Conservation (phyloP, 1,284 basidiomycete species). For the Sanghuangporus sanghuang region DNA sequence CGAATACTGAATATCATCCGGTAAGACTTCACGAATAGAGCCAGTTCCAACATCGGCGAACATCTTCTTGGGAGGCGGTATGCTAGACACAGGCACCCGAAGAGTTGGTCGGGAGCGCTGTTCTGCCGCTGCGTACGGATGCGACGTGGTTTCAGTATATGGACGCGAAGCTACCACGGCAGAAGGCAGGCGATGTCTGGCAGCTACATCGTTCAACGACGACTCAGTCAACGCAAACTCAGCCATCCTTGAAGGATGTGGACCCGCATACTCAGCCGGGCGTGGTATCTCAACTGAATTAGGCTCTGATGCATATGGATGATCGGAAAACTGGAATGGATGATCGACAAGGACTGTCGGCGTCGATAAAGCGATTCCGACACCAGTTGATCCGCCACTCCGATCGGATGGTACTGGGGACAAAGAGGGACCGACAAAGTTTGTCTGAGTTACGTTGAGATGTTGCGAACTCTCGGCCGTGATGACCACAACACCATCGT, state of each 20-base stretch:
- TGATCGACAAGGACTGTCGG: slow-evolving; percentile 35
- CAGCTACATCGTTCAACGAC: slow-evolving; percentile 33
- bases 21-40: slow-evolving; percentile 45
- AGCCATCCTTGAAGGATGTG: slow-evolving; percentile 32
- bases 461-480: neutral
- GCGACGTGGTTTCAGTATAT: slow-evolving; percentile 24
- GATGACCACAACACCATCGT: slow-evolving; percentile 12
- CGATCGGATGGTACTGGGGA: slow-evolving; percentile 28
- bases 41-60: slow-evolving; percentile 48
- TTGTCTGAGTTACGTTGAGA: neutral
- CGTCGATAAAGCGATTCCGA: slow-evolving; percentile 63
- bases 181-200: slow-evolving; percentile 44
- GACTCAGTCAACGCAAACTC: slow-evolving; percentile 12
- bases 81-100: slow-evolving; percentile 22
- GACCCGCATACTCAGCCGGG: slow-evolving; percentile 42
- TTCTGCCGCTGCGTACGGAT: slow-evolving; percentile 30
- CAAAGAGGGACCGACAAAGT: neutral
- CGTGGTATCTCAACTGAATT: slow-evolving; percentile 18
- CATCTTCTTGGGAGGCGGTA: slow-evolving; percentile 43
- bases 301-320: slow-evolving; percentile 50
- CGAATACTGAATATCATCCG: slow-evolving; percentile 49
- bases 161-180: slow-evolving; percentile 28
- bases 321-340: slow-evolving; percentile 38
- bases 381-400: slow-evolving; percentile 22
- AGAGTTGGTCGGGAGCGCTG: slow-evolving; percentile 19